Evolutionary conservation across 768 basidiomycete genomes (phyloP).

Genomic region (Mycena pura): DNA sequence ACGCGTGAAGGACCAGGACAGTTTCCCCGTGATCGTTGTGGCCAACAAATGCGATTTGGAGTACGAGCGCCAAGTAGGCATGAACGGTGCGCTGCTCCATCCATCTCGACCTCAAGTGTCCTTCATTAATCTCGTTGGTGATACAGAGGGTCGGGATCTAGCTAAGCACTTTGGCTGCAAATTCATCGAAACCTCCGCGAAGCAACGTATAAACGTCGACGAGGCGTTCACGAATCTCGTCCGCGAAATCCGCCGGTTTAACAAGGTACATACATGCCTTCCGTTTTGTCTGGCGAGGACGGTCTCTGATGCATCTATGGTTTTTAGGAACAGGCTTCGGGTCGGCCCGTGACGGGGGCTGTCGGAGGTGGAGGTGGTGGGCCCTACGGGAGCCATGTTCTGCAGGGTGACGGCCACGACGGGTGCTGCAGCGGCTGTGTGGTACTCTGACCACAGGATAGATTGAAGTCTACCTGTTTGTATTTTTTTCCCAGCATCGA

Average conservation of each 20-base stretch:
- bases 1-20: slow-evolving; percentile 95
- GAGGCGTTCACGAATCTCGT: slow-evolving; percentile 94
- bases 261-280: slow-evolving; percentile 76
- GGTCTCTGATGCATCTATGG: slow-evolving; percentile 2
- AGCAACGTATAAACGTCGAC: slow-evolving; percentile 95
- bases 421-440: slow-evolving; percentile 77
- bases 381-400: slow-evolving; percentile 34
- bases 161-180: slow-evolving; percentile 94
- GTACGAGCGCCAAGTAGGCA: slow-evolving; percentile 94
- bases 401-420: slow-evolving; percentile 58
- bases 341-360: slow-evolving; percentile 45
- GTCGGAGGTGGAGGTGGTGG: slow-evolving; percentile 52
- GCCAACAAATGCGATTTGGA: slow-evolving; percentile 98
- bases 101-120: not conserved
- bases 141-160: slow-evolving; percentile 92
- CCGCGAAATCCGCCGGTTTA: slow-evolving; percentile 91
- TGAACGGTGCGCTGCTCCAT: slow-evolving; percentile 70
- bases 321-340: slow-evolving; percentile 68
- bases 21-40: slow-evolving; percentile 93
- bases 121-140: not conserved
- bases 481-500: slow-evolving; percentile 3
- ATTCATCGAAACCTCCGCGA: slow-evolving; percentile 96
- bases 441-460: slow-evolving; percentile 48
- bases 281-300: not conserved
- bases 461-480: slow-evolving; percentile 10